These are phyloP conservation scores for Trichoderma brevicompactum DNA, from an alignment of 2,329 filamentous ascomycete species.

Conservation along the genomic window DNA sequence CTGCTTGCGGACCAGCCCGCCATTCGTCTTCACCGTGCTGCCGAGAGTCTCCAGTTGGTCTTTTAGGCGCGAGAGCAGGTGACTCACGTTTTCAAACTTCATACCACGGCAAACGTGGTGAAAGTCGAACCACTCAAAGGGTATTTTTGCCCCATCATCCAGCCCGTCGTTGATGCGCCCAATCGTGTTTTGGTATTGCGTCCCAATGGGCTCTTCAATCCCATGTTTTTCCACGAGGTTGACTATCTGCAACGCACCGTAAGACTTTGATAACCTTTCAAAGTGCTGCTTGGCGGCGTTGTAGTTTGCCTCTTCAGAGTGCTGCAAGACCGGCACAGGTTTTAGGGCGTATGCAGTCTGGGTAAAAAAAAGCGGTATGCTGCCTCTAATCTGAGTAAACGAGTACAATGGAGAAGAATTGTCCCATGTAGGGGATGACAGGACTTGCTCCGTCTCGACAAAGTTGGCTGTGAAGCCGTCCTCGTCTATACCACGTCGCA, in stretches of 20 bases:
- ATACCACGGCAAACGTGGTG: constrained; percentile 91
- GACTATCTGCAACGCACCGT: constrained; percentile 77
- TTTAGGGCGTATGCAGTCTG: constrained; percentile 94
- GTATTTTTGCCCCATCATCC: constrained; percentile 46
- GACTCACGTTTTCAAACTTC: constrained; percentile 94
- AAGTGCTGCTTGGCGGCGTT: constrained; percentile 82
- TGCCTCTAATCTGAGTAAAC: constrained; percentile 85
- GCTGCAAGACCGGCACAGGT: constrained; percentile 79
- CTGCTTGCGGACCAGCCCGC: constrained; percentile 57
- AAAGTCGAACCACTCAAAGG: constrained; percentile 97
- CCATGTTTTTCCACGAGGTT: constrained; percentile 89
- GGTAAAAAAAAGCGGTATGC: constrained; percentile 93
- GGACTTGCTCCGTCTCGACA: constrained; percentile 93
- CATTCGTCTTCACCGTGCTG: constrained; percentile 65
- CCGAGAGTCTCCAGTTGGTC: constrained; percentile 70
- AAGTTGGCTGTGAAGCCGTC: constrained; percentile 85
- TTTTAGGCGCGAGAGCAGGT: constrained; percentile 72
- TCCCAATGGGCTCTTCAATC: constrained; percentile 77
- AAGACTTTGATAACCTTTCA: constrained; percentile 66
- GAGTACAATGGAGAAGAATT: constrained; percentile 69
- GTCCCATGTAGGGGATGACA: constrained; percentile 73
- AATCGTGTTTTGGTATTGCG: constrained; percentile 73
- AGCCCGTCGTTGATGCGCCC: constrained; percentile 67
- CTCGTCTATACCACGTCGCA: constrained; percentile 88
- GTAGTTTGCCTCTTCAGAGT: constrained; percentile 78